Evolutionary conservation across 2,329 filamentous ascomycete genomes (phyloP).

Genomic region (Cercospora berteroae): DNA sequence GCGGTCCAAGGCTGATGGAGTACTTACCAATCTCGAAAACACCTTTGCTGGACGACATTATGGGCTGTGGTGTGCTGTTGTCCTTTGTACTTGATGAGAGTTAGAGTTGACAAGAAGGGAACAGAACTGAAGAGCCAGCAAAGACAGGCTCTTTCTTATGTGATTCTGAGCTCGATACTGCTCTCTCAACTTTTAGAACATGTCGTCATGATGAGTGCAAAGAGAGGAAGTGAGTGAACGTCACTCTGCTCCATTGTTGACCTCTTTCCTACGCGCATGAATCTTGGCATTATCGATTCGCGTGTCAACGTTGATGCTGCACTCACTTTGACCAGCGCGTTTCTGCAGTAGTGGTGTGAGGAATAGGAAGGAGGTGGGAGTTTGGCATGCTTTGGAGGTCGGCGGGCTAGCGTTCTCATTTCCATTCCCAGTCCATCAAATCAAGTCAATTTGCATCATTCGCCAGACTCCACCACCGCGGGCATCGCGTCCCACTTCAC

Average conservation of each 20-base stretch:
- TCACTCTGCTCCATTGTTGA: slow-evolving; percentile 6
- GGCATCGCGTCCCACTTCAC: not conserved
- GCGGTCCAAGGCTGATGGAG: not conserved
- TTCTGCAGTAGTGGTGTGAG: not conserved
- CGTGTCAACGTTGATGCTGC: not conserved
- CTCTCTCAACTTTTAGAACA: not conserved
- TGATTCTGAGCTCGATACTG: not conserved
- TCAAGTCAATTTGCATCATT: not conserved
- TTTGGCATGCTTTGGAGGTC: not conserved
- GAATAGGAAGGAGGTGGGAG: not conserved
- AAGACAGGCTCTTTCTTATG: not conserved
- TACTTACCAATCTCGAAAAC: slow-evolving; percentile 28
- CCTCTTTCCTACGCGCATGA: not conserved
- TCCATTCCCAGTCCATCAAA: not conserved
- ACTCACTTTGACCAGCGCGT: not conserved
- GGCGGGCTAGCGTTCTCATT: not conserved
- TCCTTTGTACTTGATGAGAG: not conserved
- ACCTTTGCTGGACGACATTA: slow-evolving; percentile 34
- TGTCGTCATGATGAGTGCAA: slow-evolving; percentile 12
- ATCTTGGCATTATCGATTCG: not conserved
- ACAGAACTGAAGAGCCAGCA: not conserved
- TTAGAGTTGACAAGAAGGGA: not conserved
- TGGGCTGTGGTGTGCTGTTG: slow-evolving; percentile 5
- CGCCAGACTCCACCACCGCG: not conserved
- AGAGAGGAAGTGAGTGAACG: slow-evolving; percentile 1